Conservation (phyloP, 176 grass and related monocot genomes). For the Poa annua region DNA sequence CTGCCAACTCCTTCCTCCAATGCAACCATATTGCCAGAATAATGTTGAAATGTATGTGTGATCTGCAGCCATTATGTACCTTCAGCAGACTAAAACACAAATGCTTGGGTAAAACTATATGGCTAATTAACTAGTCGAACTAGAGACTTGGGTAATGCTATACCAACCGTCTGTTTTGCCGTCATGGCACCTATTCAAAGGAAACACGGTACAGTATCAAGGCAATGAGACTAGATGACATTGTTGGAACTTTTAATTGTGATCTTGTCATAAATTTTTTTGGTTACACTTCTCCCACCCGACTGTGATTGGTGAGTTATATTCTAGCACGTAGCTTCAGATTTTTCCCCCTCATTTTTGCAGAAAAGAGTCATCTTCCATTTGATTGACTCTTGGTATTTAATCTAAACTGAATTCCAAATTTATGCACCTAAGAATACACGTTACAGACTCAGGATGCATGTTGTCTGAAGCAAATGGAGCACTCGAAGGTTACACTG, state of each 20-base stretch:
- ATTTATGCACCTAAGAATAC: not conserved
- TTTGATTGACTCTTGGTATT: not conserved
- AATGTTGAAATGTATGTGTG: not conserved
- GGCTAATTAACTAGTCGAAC: not conserved
- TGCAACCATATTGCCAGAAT: not conserved
- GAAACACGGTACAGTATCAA: not conserved
- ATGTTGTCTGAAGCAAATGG: not conserved
- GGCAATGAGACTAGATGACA: not conserved
- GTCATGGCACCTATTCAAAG: not conserved
- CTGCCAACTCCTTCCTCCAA: not conserved
- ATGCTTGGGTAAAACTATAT: not conserved
- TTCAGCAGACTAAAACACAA: not conserved
- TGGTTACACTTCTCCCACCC: not conserved
- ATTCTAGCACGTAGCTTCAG: not conserved
- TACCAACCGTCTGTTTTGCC: not conserved
- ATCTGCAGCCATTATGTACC: not conserved
- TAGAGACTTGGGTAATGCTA: not conserved
- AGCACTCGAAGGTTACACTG: not conserved
- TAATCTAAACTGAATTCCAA: not conserved
- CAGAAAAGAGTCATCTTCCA: not conserved
- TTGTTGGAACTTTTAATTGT: not conserved
- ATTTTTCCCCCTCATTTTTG: not conserved
- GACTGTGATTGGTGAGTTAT: not conserved
- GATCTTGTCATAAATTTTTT: not conserved
- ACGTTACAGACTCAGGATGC: not conserved